A percentile compares a stretch with the other conserved stretches of the same genome.
These are phyloP conservation scores for Tuber brumale DNA, from an alignment of 495 filamentous ascomycete species.

Conservation along the genomic window DNA sequence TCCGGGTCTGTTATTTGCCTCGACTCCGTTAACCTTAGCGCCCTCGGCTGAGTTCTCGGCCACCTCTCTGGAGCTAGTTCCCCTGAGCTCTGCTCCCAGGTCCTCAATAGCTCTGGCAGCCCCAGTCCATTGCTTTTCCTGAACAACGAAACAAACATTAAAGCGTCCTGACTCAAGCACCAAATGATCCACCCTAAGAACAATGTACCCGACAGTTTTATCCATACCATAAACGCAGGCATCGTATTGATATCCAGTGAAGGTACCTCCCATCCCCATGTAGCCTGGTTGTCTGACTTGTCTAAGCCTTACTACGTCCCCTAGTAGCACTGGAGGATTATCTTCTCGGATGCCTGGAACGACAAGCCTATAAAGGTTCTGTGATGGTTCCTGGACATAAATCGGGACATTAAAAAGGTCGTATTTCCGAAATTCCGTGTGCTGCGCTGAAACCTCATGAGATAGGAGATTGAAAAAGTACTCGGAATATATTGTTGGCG, in stretches of 20 bases:
- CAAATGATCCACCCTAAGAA: slow-evolving; percentile 43
- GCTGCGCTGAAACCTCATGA: slow-evolving; percentile 32
- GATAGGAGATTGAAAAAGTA: slow-evolving; percentile 35
- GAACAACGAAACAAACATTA: slow-evolving; percentile 44
- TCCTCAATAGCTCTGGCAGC: slow-evolving; percentile 39
- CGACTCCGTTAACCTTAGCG: slow-evolving; percentile 23
- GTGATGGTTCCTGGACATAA: slow-evolving; percentile 28
- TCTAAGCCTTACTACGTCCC: slow-evolving; percentile 46
- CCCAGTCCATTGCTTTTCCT: slow-evolving; percentile 35
- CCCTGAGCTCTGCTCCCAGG: slow-evolving; percentile 36
- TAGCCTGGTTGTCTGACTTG: slow-evolving; percentile 41
- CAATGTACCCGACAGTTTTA: slow-evolving; percentile 39
- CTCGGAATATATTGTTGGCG: slow-evolving; percentile 26
- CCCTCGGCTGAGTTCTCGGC: slow-evolving; percentile 31
- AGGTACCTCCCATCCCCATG: slow-evolving; percentile 24
- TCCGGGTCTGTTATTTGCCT: slow-evolving; percentile 10
- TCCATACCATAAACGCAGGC: slow-evolving; percentile 44
- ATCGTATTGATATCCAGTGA: slow-evolving; percentile 41
- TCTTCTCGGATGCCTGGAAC: slow-evolving; percentile 47
- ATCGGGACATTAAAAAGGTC: slow-evolving; percentile 39
- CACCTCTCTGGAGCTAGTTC: slow-evolving; percentile 28
- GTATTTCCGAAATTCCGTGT: slow-evolving; percentile 34
- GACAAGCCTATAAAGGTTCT: slow-evolving; percentile 33
- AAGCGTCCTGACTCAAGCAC: slow-evolving; percentile 41
- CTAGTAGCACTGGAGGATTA: slow-evolving; percentile 45